phyloP scores from a whole-genome alignment of 495 filamentous ascomycete genomes.

The Aspergillus carlsbadensis region DNA sequence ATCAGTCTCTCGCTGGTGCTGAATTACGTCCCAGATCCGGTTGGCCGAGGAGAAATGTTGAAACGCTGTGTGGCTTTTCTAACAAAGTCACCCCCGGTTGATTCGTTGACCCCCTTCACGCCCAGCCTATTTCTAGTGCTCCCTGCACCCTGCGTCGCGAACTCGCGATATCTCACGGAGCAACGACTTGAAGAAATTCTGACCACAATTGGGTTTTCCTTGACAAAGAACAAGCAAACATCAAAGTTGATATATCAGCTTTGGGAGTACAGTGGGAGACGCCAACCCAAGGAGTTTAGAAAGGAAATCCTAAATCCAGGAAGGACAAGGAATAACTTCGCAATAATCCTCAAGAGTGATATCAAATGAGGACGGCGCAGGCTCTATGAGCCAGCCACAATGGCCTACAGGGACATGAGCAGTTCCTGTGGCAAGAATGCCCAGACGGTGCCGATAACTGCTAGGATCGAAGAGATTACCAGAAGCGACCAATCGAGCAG shows the following conservation, averaged over 20 bases:
- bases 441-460: constrained; percentile 77
- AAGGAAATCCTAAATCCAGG: constrained; percentile 78
- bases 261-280: constrained; percentile 55
- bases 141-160: constrained; percentile 82
- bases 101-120: constrained; percentile 35
- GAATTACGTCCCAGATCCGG: constrained; percentile 83
- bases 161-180: constrained; percentile 88
- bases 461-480: constrained; percentile 64
- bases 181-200: constrained; percentile 70
- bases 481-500: constrained; percentile 69
- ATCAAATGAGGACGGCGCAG: constrained; percentile 2
- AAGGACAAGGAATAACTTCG: constrained; percentile 80
- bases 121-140: constrained; percentile 89
- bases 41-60: constrained; percentile 84
- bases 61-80: constrained; percentile 58
- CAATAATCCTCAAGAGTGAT: constrained; percentile 57
- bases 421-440: constrained; percentile 77
- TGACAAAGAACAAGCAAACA: constrained; percentile 65
- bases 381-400: neutral
- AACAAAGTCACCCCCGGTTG: constrained; percentile 56
- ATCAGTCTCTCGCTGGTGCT: constrained; percentile 93
- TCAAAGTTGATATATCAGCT: constrained; percentile 87
- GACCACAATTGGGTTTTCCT: constrained; percentile 69
- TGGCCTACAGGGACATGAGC: constrained; percentile 28
- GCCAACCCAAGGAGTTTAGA: constrained; percentile 43